phyloP scores from a whole-genome alignment of 352 stramenopile species.

The Phytophthora podocarpi region DNA sequence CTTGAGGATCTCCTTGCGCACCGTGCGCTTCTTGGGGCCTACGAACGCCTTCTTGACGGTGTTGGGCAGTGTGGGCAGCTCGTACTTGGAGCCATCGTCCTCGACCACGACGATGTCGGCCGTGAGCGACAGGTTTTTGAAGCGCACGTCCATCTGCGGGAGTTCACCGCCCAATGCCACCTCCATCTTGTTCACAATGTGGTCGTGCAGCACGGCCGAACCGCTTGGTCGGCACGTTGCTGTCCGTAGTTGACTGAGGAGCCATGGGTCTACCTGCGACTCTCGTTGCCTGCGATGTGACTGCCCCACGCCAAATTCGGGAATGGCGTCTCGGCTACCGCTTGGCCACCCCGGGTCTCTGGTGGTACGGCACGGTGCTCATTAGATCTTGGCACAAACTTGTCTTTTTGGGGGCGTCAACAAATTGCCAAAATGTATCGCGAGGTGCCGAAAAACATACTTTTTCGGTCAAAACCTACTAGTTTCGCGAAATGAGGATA shows the following conservation, averaged over 20 bases:
- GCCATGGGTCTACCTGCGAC: too few species aligned
- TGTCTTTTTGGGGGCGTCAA: too few species aligned
- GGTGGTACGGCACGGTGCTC: too few species aligned
- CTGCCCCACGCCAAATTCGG: slow-evolving; percentile 5
- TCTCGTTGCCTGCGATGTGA: too few species aligned
- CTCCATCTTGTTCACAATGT: slow-evolving; percentile 25
- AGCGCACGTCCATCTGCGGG: slow-evolving; percentile 36
- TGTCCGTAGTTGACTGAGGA: background rate
- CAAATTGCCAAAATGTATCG: too few species aligned
- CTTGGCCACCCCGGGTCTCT: too few species aligned
- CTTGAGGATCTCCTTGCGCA: slow-evolving; percentile 46
- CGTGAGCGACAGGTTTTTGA: slow-evolving; percentile 15
- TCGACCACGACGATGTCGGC: slow-evolving; percentile 22
- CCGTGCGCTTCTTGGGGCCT: slow-evolving; percentile 29
- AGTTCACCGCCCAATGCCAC: slow-evolving; percentile 24
- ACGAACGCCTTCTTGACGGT: slow-evolving; percentile 27
- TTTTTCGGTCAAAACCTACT: too few species aligned
- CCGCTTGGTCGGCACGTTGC: background rate
- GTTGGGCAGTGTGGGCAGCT: slow-evolving; percentile 31
- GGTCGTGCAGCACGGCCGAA: slow-evolving; percentile 25
- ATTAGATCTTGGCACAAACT: too few species aligned
- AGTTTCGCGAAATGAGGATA: too few species aligned
- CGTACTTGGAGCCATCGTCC: slow-evolving; percentile 4
- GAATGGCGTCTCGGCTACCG: too few species aligned
- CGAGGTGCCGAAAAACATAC: too few species aligned